Evolutionary conservation across 2,329 filamentous ascomycete species (phyloP), one percentile per base, ranked within the genome.

Genomic region (Colletotrichum sublineola): DNA sequence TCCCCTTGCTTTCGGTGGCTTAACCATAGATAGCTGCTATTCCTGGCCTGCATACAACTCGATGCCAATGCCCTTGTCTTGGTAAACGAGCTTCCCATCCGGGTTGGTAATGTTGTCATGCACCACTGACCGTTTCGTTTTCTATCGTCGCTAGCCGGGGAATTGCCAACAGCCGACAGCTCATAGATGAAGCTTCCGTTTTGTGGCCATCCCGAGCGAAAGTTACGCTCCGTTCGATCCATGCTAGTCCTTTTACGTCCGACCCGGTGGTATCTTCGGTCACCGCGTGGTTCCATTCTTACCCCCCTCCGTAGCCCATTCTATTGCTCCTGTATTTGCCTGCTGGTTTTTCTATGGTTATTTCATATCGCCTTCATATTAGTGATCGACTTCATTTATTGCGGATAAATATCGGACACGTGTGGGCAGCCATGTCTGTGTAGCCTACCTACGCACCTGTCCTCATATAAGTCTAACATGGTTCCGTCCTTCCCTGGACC

Each of bases 401-500:
- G 58, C 77, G 78, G 78, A 55, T 79, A 78, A 79, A 77, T 74
- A 53, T 79, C 76, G 76, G 70, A 75, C 67, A 70, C 74, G 62
- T 36, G 69, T 68, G 66, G 73, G 64, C 58, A 67, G 46, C 7
- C 66, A 63, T 48, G 55, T 62, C 61, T 60, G 71, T 56, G 64
- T 42, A 57, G 57, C 40, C 52, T 72, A 61, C 64, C 72, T 63
- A 72, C 71, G 31, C 60, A 68, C 38, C 57, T 7, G 14, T 44
- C 48, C 62, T 64, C 71, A 64, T 74, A 68, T 73, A 71, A 73
- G 67, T 60, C 75, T 74, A 73, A 71, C 73, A 73, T 75, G 75
- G 67, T 67, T 74, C 71, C 73, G 58, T 65, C 64, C 61, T 44
- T 50, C 58, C n/a, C 65, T 69, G 68, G 48, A 5, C 55, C 52